Evolutionary conservation across 2,329 filamentous ascomycete genomes (phyloP).

Genomic region (Fusarium dlaminii): DNA sequence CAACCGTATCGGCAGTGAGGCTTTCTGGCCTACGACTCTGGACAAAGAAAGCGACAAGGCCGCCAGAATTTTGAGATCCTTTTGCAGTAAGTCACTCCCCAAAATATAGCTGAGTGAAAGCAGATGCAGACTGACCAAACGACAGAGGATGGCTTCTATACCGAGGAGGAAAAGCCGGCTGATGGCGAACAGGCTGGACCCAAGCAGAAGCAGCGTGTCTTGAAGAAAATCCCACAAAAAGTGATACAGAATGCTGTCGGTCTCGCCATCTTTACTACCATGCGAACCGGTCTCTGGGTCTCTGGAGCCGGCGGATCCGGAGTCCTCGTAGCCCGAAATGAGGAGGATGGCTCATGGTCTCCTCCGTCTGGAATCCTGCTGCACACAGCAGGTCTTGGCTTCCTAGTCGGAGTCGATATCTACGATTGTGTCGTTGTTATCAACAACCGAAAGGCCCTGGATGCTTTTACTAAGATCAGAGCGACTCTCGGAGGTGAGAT

Average conservation of each 20-base stretch:
- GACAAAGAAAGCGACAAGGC: constrained; percentile 93
- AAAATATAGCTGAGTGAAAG: accelerated
- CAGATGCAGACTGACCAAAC: neutral
- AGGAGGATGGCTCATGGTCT: constrained; percentile 75
- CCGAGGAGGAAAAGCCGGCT: constrained; percentile 45
- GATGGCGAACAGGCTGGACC: constrained; percentile 42
- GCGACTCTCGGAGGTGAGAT: constrained; percentile 82
- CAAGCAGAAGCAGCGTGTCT: constrained; percentile 55
- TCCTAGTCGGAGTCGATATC: constrained; percentile 83
- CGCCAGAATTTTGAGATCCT: constrained; percentile 82
- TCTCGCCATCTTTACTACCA: constrained; percentile 76
- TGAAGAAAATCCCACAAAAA: constrained; percentile 63
- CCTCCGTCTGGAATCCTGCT: constrained; percentile 83
- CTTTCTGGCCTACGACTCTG: constrained; percentile 85
- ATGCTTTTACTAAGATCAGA: constrained; percentile 77
- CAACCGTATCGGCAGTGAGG: constrained; percentile 81
- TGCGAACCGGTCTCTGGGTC: constrained; percentile 73
- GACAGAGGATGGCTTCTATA: constrained; percentile 63
- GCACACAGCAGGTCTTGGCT: constrained; percentile 80
- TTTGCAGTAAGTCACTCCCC: constrained; percentile 73
- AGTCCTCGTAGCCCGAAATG: constrained; percentile 66
- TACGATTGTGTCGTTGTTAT: constrained; percentile 90
- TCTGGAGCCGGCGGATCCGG: constrained; percentile 74
- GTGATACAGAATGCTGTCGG: constrained; percentile 73
- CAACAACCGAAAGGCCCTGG: constrained; percentile 78